Conservation (phyloP, 768 basidiomycete genomes). For the Mycena maculata region DNA sequence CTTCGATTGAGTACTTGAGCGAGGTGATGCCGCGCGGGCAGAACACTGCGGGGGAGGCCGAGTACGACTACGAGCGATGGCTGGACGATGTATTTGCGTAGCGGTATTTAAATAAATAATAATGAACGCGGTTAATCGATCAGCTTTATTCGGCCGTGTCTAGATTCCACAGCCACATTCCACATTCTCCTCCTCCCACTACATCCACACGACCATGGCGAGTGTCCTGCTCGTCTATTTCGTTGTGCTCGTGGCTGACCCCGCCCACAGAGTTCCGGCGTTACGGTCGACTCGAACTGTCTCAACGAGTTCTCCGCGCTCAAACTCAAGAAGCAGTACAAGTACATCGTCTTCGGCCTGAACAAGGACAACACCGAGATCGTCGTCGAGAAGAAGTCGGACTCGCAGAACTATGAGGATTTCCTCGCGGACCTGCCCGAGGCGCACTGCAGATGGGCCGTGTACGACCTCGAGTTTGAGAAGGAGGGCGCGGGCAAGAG, state of each 20-base stretch:
- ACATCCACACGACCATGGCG: slow-evolving; percentile 47
- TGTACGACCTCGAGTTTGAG: slow-evolving; percentile 91
- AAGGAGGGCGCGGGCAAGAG: slow-evolving; percentile 78
- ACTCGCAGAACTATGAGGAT: slow-evolving; percentile 66
- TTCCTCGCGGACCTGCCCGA: slow-evolving; percentile 83
- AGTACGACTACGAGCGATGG: slow-evolving; percentile 88
- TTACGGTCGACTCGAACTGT: slow-evolving; percentile 69
- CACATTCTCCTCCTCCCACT: slow-evolving; percentile 40
- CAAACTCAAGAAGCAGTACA: slow-evolving; percentile 80
- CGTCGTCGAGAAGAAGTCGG: slow-evolving; percentile 75
- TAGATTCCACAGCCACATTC: slow-evolving; percentile 24
- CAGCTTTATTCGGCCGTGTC: background rate
- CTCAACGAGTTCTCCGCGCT: slow-evolving; percentile 70
- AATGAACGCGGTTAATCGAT: slow-evolving; percentile 23
- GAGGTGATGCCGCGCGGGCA: slow-evolving; percentile 77
- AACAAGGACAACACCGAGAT: slow-evolving; percentile 75
- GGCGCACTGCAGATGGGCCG: slow-evolving; percentile 84
- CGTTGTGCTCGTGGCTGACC: background rate
- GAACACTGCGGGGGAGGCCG: slow-evolving; percentile 68
- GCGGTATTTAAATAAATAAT: slow-evolving; percentile 37
- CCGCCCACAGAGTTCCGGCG: slow-evolving; percentile 69
- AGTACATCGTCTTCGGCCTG: slow-evolving; percentile 87
- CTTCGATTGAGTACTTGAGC: slow-evolving; percentile 83
- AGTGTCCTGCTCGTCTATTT: slow-evolving; percentile 16
- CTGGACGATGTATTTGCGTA: slow-evolving; percentile 81